These are phyloP conservation scores for Albizia julibrissin DNA, from an alignment of 306 rosid species.

Conservation along the genomic window DNA sequence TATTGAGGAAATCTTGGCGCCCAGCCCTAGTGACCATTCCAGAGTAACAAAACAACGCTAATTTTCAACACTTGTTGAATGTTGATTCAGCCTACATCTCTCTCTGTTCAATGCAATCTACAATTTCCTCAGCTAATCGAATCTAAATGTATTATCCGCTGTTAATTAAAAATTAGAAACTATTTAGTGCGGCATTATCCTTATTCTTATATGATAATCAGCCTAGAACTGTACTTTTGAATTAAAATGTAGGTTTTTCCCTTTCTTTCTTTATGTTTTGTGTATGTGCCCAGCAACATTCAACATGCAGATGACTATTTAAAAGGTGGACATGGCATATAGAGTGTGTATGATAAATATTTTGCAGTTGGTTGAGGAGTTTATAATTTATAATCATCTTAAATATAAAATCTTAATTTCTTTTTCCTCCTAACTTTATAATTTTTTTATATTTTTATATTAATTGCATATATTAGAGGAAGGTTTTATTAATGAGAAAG, in stretches of 20 bases:
- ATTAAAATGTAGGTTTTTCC: neutral
- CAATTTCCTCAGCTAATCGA: neutral
- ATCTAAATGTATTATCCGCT: neutral
- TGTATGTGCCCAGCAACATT: neutral
- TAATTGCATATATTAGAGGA: too few relatives aligned
- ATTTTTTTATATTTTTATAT: too few relatives aligned
- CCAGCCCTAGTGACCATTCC: slow-evolving; percentile 73
- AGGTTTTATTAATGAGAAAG: neutral
- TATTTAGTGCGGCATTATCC: neutral
- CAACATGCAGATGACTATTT: neutral
- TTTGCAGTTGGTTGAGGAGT: too few relatives aligned
- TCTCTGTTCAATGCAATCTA: neutral
- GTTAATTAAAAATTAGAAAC: neutral
- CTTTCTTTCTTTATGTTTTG: neutral
- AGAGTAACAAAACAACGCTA: slow-evolving; percentile 28
- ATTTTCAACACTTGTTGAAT: neutral
- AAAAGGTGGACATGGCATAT: neutral
- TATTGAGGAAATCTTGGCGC: slow-evolving; percentile 79
- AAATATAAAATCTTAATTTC: too few relatives aligned
- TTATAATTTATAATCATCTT: too few relatives aligned
- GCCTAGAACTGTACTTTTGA: neutral
- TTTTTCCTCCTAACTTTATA: too few relatives aligned
- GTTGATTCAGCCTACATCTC: neutral
- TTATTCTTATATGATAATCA: neutral
- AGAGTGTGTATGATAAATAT: neutral